Percentiles rank a stretch among this genome's conserved stretches.
Evolutionary conservation across 208 protist genomes (phyloP).

Genomic region (Trypanosoma boissoni): DNA sequence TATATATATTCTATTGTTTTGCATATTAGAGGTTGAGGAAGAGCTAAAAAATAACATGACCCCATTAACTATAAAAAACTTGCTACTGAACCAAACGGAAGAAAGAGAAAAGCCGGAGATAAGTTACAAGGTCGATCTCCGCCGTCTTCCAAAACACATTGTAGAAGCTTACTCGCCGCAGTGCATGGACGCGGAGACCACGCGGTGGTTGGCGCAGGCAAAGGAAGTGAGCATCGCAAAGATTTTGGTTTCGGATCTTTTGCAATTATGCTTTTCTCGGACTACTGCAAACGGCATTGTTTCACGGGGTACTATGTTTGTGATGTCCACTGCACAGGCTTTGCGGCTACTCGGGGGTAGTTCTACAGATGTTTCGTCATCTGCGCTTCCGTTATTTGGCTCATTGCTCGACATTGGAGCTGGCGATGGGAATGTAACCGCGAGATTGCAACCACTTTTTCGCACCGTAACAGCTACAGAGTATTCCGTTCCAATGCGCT

Average conservation of each 20-base stretch:
- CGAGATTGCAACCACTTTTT: slow-evolving; percentile 54
- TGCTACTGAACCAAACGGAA: slow-evolving; percentile 32
- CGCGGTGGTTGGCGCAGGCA: slow-evolving; percentile 35
- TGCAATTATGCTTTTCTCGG: slow-evolving; percentile 57
- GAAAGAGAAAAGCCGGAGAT: slow-evolving; percentile 41
- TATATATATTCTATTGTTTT: neutral
- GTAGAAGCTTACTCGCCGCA: slow-evolving; percentile 34
- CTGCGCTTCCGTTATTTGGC: slow-evolving; percentile 17
- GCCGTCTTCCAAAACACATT: slow-evolving; percentile 32
- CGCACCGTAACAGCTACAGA: slow-evolving; percentile 61
- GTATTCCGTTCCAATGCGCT: slow-evolving; percentile 74
- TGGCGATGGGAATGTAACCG: slow-evolving; percentile 80
- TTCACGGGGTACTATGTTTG: slow-evolving; percentile 73
- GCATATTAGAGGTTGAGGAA: neutral
- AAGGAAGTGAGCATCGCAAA: slow-evolving; percentile 39
- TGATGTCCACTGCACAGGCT: slow-evolving; percentile 69
- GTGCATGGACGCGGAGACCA: slow-evolving; percentile 56
- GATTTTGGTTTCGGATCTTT: slow-evolving; percentile 35
- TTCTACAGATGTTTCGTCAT: neutral
- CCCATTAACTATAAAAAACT: slow-evolving; percentile 17
- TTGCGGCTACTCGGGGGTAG: slow-evolving; percentile 10
- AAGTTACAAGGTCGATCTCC: slow-evolving; percentile 39
- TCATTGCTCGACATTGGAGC: slow-evolving; percentile 71
- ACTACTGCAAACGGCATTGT: slow-evolving; percentile 76
- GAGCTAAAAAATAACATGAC: neutral